Evolutionary conservation across 1,284 basidiomycete species (phyloP), one percentile per base, ranked within the genome.

Genomic region (Papiliotrema terrestris): DNA sequence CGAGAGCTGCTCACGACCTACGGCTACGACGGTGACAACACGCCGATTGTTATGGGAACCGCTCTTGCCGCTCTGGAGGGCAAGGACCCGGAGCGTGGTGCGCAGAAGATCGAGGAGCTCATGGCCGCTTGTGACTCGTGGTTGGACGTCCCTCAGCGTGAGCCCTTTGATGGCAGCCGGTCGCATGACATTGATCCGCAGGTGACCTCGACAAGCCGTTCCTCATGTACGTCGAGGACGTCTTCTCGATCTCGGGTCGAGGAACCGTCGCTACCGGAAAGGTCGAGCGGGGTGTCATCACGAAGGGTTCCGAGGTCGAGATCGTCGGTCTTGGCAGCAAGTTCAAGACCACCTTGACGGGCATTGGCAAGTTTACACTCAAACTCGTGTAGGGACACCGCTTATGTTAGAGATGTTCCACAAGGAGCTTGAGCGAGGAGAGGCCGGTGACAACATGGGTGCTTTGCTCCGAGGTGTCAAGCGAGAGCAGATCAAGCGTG

Each of bases 401-500:
- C 2, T 32, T 32, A 26, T 11, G 4, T 17, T 63, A 89, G 95
- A 98, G 79, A 98, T 97, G 91, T 98, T 98, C 87, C 94, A 97
- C 83, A 98, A 97, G 83, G 96, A 99, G 80, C 85, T 99, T 59
- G 96, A 98, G 54, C 86, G 93, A 58, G 95, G 92, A 61, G 91
- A 98, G 78, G 95, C 96, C 64, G 96, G 96, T 73, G 96, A 99
- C 80, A 98, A 98, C 83, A 98, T 98, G 92, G 96, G 96, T 69
- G 91, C 89, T 57, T 82, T 99, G 46, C 86, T 99, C 53, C 91
- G 96, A 79, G 94, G 96, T 78, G 81, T 98, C 76, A 98, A 98
- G 82, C 88, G 95, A 66, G 96, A 98, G 77, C 93, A 98, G 78
- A 80, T 99, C 73, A 84, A 84, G 66, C 89, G 96, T 69, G 96